These are phyloP conservation scores for Arabidopsis suecica DNA, from an alignment of 345 rosid species.

Conservation along the genomic window DNA sequence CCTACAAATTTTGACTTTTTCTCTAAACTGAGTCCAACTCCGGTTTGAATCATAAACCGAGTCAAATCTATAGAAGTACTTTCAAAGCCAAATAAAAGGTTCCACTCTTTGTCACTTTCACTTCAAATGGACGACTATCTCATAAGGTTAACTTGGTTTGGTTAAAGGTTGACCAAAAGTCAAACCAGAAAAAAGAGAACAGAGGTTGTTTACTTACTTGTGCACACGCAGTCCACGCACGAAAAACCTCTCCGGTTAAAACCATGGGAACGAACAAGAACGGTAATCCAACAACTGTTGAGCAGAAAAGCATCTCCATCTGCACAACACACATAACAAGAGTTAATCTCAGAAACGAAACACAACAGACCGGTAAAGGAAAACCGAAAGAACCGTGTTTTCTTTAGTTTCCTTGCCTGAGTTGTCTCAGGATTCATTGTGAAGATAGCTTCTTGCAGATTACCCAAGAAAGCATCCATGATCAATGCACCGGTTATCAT, in stretches of 20 bases:
- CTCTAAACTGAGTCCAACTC: not conserved
- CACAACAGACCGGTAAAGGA: not conserved
- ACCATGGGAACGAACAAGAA: constrained; percentile 92
- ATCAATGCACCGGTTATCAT: constrained; percentile 89
- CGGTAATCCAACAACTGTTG: constrained; percentile 91
- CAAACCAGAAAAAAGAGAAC: not conserved
- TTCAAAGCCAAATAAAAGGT: constrained; percentile 21
- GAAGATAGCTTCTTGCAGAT: constrained; percentile 94
- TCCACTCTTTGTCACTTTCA: constrained; percentile 24
- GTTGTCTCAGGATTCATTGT: constrained; percentile 91
- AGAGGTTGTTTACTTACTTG: constrained; percentile 58
- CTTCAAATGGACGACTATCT: constrained; percentile 11
- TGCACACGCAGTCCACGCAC: constrained; percentile 91
- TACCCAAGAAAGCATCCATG: constrained; percentile 93
- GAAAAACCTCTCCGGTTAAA: constrained; percentile 90
- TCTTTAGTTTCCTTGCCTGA: constrained; percentile 52
- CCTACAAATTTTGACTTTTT: constrained; percentile 26
- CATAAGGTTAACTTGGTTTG: not conserved
- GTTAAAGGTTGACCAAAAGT: not conserved
- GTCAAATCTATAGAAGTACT: constrained; percentile 15
- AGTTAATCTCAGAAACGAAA: constrained; percentile 5
- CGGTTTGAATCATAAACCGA: constrained; percentile 4
- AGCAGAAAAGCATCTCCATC: constrained; percentile 98
- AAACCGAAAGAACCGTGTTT: not conserved
- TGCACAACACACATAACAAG: constrained; percentile 35